phyloP scores from a whole-genome alignment of 2,329 filamentous ascomycete species.

The Pseudogymnoascus sp. region DNA sequence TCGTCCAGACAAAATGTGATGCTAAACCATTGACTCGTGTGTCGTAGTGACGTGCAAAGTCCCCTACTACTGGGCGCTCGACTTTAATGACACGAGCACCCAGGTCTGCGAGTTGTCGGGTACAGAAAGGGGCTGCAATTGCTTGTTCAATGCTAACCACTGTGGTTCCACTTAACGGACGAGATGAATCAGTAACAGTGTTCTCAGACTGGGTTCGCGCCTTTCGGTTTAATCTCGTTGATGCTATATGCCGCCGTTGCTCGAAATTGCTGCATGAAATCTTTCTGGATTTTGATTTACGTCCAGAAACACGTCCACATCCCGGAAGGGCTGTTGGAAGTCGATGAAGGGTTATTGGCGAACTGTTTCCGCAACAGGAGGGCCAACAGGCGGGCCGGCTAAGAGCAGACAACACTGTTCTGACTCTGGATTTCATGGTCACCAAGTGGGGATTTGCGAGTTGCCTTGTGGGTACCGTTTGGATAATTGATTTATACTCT shows the following conservation, averaged over 20 bases:
- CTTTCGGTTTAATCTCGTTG: neutral
- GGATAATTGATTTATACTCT: neutral
- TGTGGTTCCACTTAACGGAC: constrained; percentile 38
- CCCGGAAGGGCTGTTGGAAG: neutral
- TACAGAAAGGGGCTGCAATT: constrained; percentile 47
- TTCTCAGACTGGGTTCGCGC: neutral
- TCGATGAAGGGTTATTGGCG: neutral
- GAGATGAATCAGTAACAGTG: neutral
- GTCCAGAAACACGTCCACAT: neutral
- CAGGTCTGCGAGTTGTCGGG: constrained; percentile 45
- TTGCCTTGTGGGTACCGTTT: neutral
- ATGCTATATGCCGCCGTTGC: neutral
- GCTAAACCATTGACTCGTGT: constrained; percentile 41
- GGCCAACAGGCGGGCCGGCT: neutral
- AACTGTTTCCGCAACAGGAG: neutral
- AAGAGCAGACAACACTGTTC: neutral
- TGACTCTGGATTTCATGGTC: neutral
- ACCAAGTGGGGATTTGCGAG: neutral
- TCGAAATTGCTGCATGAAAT: neutral
- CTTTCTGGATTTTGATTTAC: neutral
- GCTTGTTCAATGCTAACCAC: constrained; percentile 48
- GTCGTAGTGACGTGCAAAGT: constrained; percentile 47
- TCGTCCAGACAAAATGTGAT: constrained; percentile 50
- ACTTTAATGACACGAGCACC: constrained; percentile 49
- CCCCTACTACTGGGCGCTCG: constrained; percentile 43